Conservation (phyloP, 345 rosid species). For the Euphorbia lathyris region DNA sequence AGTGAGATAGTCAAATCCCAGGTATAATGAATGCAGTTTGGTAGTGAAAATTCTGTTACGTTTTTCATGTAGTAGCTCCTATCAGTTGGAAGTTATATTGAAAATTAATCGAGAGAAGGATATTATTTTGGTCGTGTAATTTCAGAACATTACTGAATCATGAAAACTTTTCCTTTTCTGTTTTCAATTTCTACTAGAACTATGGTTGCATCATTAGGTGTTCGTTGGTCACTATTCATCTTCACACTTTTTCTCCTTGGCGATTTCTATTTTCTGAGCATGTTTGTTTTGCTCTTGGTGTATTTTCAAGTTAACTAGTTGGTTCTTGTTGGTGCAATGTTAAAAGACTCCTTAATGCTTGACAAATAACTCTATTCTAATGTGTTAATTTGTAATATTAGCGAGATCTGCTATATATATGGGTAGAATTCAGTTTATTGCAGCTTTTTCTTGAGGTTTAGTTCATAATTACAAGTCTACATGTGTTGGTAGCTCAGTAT, state of each 20-base stretch:
- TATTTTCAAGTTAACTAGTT: not conserved
- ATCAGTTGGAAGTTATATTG: not conserved
- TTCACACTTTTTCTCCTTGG: not conserved
- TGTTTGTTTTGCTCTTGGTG: constrained; percentile 1
- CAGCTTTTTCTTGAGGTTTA: not conserved
- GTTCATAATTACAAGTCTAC: not conserved
- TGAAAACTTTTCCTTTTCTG: not conserved
- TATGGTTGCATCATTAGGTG: not conserved
- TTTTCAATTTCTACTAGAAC: not conserved
- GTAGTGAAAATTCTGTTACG: not conserved
- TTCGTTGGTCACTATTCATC: not conserved
- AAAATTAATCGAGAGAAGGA: not conserved
- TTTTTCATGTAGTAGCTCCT: not conserved
- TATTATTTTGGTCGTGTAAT: not conserved
- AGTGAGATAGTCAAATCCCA: not conserved
- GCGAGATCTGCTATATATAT: no score
- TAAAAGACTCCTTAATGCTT: not conserved
- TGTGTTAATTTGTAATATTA: no score
- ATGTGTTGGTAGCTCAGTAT: not conserved
- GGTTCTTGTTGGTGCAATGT: not conserved
- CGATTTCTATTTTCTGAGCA: not conserved
- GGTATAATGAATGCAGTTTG: not conserved
- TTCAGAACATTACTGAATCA: not conserved
- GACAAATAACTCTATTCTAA: not conserved
- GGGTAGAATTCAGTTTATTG: not conserved